Conservation (phyloP, 331 rosid genomes). For the Rosa hybrid region DNA sequence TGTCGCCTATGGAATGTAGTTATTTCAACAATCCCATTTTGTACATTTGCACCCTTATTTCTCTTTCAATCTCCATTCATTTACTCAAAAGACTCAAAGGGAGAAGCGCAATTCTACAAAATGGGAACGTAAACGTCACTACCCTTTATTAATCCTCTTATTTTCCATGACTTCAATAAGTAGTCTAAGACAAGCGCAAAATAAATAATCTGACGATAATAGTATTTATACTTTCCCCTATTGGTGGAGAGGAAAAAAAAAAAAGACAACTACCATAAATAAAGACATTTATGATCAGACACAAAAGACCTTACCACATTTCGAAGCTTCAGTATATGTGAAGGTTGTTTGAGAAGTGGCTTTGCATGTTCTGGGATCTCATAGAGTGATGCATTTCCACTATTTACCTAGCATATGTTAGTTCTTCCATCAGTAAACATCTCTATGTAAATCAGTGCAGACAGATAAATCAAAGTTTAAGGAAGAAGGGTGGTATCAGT, state of each 20-base stretch:
- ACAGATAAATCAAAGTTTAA: neutral
- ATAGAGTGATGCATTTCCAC: constrained; percentile 46
- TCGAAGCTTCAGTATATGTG: constrained; percentile 68
- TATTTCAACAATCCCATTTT: neutral
- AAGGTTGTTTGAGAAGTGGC: constrained; percentile 74
- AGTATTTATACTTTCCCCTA: neutral
- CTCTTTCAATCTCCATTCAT: neutral
- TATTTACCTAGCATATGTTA: constrained; percentile 54
- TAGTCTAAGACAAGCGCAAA: neutral
- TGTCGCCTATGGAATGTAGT: neutral
- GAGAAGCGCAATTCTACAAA: neutral
- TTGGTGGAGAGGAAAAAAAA: neutral
- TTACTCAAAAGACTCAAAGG: neutral
- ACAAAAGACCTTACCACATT: constrained; percentile 64
- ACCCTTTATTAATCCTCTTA: neutral
- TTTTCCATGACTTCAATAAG: neutral
- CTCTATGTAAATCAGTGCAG: constrained; percentile 13
- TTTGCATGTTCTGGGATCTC: constrained; percentile 79
- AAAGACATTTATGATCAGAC: neutral
- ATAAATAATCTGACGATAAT: neutral
- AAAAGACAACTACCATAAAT: neutral
- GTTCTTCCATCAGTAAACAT: constrained; percentile 20
- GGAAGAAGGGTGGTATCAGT: constrained; percentile 19
- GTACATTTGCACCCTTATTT: neutral
- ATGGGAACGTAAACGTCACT: neutral